phyloP scores from a whole-genome alignment of 169 alveolate genomes.

The Cryptosporidium parvum region DNA sequence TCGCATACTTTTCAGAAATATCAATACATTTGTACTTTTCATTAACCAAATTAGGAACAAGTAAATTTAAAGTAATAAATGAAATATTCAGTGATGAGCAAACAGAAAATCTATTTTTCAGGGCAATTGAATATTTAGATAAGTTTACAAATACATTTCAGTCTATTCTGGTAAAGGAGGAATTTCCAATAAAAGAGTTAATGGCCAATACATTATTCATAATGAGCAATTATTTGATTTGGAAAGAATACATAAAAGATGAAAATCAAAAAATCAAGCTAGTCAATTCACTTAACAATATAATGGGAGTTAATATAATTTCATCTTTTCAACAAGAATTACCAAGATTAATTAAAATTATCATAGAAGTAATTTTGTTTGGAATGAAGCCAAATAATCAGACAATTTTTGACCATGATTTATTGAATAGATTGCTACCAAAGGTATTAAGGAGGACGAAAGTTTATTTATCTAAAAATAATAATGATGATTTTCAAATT shows the following conservation, averaged over 20 bases:
- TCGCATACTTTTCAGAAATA: slow-evolving; percentile 18
- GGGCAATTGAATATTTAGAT: slow-evolving; percentile 25
- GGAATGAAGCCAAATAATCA: slow-evolving; percentile 18
- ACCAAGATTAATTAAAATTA: slow-evolving; percentile 39
- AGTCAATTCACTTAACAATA: slow-evolving; percentile 55
- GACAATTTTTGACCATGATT: slow-evolving; percentile 37
- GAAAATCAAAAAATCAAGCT: slow-evolving; percentile 31
- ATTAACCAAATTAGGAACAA: neutral
- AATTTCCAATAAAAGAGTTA: slow-evolving; percentile 39
- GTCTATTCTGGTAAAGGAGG: neutral
- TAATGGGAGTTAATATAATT: slow-evolving; percentile 70
- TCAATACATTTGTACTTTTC: slow-evolving; percentile 31
- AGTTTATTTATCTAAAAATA: slow-evolving; percentile 15
- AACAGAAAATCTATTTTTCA: slow-evolving; percentile 17
- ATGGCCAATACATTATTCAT: slow-evolving; percentile 45
- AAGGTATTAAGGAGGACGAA: slow-evolving; percentile 60
- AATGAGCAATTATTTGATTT: slow-evolving; percentile 54
- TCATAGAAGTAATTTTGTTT: slow-evolving; percentile 43
- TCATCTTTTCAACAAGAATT: slow-evolving; percentile 45
- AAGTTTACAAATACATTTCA: slow-evolving; percentile 28
- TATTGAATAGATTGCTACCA: slow-evolving; percentile 44
- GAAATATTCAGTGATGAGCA: neutral
- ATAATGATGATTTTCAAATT: neutral
- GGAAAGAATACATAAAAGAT: slow-evolving; percentile 59
- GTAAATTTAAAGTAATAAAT: neutral